Evolutionary conservation across 805 yeast genomes (phyloP).

Genomic region (Metschnikowia henanensis): DNA sequence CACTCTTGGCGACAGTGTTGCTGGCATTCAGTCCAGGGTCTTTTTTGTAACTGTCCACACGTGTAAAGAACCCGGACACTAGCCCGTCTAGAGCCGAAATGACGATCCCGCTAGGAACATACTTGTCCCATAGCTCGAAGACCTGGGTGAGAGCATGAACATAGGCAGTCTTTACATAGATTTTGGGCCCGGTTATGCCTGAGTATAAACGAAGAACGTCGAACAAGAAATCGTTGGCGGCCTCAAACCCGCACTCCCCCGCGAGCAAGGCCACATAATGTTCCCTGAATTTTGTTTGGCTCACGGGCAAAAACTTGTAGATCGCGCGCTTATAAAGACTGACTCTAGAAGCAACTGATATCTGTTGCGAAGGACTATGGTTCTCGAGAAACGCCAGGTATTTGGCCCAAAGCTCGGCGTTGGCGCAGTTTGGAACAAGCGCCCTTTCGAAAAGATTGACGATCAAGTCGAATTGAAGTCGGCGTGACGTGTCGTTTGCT

Average conservation of each 20-base stretch:
- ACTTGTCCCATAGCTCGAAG: slow-evolving; percentile 15
- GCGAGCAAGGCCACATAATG: slow-evolving; percentile 27
- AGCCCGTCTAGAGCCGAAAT: slow-evolving; percentile 21
- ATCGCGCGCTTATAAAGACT: slow-evolving; percentile 54
- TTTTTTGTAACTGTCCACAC: slow-evolving; percentile 19
- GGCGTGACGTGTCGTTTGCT: not conserved
- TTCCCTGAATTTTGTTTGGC: slow-evolving; percentile 24
- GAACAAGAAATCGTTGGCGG: slow-evolving; percentile 28
- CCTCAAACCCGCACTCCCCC: slow-evolving; percentile 18
- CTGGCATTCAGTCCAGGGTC: slow-evolving; percentile 1
- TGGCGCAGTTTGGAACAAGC: slow-evolving; percentile 63
- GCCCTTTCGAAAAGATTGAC: slow-evolving; percentile 67
- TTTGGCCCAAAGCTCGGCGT: slow-evolving; percentile 65
- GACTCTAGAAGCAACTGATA: slow-evolving; percentile 31
- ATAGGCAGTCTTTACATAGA: slow-evolving; percentile 23
- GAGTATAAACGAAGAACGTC: slow-evolving; percentile 26
- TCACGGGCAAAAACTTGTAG: slow-evolving; percentile 36
- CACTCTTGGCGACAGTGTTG: not conserved
- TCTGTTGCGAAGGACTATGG: slow-evolving; percentile 25
- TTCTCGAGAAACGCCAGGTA: slow-evolving; percentile 53
- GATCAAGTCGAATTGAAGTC: slow-evolving; percentile 27
- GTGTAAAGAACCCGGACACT: slow-evolving; percentile 20
- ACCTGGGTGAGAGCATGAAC: slow-evolving; percentile 10
- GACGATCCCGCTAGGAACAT: slow-evolving; percentile 16
- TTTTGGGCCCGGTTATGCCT: slow-evolving; percentile 14